These are phyloP conservation scores for Obelidium mucronatum DNA, from an alignment of 192 early-diverging fungal species.

Conservation along the genomic window DNA sequence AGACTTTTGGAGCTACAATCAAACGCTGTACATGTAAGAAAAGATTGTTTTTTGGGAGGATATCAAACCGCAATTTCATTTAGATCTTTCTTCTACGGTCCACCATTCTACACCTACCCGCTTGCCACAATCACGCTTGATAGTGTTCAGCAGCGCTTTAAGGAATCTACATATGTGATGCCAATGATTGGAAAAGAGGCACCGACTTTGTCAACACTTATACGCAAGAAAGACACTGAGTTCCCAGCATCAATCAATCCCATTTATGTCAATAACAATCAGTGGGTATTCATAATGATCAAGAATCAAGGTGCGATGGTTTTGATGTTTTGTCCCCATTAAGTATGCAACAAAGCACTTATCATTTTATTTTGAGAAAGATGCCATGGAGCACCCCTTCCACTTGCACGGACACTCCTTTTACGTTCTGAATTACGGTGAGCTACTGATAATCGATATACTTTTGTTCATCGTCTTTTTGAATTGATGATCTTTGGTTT, in stretches of 20 bases:
- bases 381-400: conserved; percentile 75
- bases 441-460: too few relatives aligned
- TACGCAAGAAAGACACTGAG: background rate
- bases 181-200: background rate
- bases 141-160: background rate
- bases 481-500: too few relatives aligned
- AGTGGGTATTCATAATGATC: conserved; percentile 72
- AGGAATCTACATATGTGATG: background rate
- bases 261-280: conserved; percentile 58
- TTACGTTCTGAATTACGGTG: conserved; percentile 73
- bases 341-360: too few relatives aligned
- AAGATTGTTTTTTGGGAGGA: too few relatives aligned
- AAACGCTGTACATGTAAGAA: conserved; percentile 5
- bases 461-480: too few relatives aligned
- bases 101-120: conserved; percentile 3
- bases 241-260: conserved; percentile 52
- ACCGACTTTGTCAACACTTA: background rate
- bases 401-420: conserved; percentile 85
- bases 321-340: too few relatives aligned
- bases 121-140: background rate
- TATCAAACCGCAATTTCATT: too few relatives aligned
- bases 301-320: conserved; percentile 74
- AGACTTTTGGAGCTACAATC: background rate
- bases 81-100: background rate
- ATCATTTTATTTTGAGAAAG: too few relatives aligned